Conservation (phyloP, 257 asterid species). For the Scutellaria baicalensis region DNA sequence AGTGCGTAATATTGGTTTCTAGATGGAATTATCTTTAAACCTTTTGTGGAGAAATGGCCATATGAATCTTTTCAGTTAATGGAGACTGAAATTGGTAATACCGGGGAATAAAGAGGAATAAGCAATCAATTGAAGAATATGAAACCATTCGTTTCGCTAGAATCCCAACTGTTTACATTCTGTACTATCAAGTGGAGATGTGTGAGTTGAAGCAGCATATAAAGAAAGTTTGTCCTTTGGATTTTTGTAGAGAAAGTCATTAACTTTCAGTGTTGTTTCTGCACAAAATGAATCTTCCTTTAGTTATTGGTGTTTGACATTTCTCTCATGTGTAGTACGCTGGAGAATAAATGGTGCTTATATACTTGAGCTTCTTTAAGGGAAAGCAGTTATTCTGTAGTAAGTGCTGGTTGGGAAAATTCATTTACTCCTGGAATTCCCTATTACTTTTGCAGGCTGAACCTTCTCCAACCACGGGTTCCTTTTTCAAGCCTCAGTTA, state of each 20-base stretch:
- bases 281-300: constrained; percentile 42
- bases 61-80: constrained; percentile 22
- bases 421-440: constrained; percentile 12
- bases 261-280: constrained; percentile 34
- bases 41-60: constrained; percentile 19
- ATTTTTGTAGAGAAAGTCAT: neutral
- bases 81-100: constrained; percentile 21
- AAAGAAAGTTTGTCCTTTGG: constrained; percentile 1
- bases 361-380: constrained; percentile 23
- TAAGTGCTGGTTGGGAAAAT: constrained; percentile 3
- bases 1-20: constrained; percentile 29
- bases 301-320: constrained; percentile 26
- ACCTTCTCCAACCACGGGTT: constrained; percentile 98
- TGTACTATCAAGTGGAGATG: constrained; percentile 9
- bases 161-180: constrained; percentile 16
- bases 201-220: constrained; percentile 1
- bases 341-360: constrained; percentile 11
- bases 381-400: neutral
- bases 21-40: constrained; percentile 29
- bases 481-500: constrained; percentile 61
- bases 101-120: constrained; percentile 16
- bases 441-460: constrained; percentile 62
- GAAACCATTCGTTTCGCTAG: constrained; percentile 24
- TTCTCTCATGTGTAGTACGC: constrained; percentile 19
- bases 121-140: constrained; percentile 13